Conservation (phyloP, 257 asterid species). For the Ophiorrhiza pumila region DNA sequence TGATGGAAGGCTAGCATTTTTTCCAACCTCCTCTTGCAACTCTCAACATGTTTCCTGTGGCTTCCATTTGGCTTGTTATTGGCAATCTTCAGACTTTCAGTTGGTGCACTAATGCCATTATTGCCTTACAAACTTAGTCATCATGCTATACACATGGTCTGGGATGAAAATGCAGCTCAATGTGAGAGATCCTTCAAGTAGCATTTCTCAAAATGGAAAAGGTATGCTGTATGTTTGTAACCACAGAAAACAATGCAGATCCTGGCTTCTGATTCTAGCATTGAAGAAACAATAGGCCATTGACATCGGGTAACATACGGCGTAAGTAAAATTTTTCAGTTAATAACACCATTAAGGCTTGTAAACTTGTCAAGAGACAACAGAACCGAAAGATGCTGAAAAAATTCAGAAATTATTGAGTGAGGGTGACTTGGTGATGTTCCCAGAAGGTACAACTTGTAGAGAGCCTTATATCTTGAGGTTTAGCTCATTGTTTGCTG, state of each 20-base stretch:
- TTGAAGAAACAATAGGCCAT: not conserved
- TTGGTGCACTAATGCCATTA: slow-evolving; percentile 15
- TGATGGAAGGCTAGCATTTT: slow-evolving; percentile 58
- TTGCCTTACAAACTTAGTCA: slow-evolving; percentile 25
- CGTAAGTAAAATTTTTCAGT: slow-evolving; percentile 4
- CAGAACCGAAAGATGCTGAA: not conserved
- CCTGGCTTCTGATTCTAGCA: not conserved
- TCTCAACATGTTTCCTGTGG: slow-evolving; percentile 50
- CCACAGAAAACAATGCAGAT: slow-evolving; percentile 11
- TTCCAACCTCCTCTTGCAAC: slow-evolving; percentile 38
- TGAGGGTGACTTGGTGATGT: slow-evolving; percentile 4
- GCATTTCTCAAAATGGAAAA: not conserved
- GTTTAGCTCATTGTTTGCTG: slow-evolving; percentile 55
- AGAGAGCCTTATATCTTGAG: slow-evolving; percentile 57
- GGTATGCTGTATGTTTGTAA: slow-evolving; percentile 5
- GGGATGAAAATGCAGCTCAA: slow-evolving; percentile 22
- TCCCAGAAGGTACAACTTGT: slow-evolving; percentile 56
- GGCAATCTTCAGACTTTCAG: slow-evolving; percentile 22
- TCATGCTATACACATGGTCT: slow-evolving; percentile 12
- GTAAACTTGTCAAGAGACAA: slow-evolving; percentile 1
- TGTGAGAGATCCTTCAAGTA: not conserved
- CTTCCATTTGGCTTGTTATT: slow-evolving; percentile 43
- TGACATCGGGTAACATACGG: slow-evolving; percentile 5
- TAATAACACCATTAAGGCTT: slow-evolving; percentile 5
- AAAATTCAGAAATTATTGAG: slow-evolving; percentile 1